Evolutionary conservation across 78 protist genomes (phyloP).

Genomic region (Dictyostelium firmibasis): DNA sequence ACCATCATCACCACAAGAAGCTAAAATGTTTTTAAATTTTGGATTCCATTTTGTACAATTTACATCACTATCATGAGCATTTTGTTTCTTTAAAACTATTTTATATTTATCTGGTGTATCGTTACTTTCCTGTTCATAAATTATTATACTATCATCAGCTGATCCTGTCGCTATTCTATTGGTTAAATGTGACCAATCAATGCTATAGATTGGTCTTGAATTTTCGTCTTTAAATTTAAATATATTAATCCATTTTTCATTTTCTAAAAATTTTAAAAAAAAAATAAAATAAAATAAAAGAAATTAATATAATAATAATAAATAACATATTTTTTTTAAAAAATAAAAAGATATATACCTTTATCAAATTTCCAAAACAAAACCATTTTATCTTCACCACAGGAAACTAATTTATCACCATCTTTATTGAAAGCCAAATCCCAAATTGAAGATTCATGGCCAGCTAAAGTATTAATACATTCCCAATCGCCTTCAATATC

Average conservation of each 20-base stretch:
- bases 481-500: slow-evolving; percentile 95
- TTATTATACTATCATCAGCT: slow-evolving; percentile 85
- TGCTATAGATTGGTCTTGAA: slow-evolving; percentile 77
- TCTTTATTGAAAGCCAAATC: slow-evolving; percentile 76
- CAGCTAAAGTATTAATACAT: slow-evolving; percentile 84
- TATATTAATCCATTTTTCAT: slow-evolving; percentile 36
- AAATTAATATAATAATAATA: slow-evolving; percentile 1
- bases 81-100: background rate
- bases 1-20: slow-evolving; percentile 90
- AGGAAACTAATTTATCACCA: slow-evolving; percentile 78
- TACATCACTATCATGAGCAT: slow-evolving; percentile 89
- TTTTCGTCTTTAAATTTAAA: slow-evolving; percentile 39
- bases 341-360: background rate
- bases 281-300: background rate
- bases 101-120: background rate
- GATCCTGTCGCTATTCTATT: slow-evolving; percentile 73
- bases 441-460: slow-evolving; percentile 97
- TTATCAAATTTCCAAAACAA: slow-evolving; percentile 1
- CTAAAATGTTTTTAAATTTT: slow-evolving; percentile 38
- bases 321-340: background rate
- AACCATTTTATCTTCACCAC: slow-evolving; percentile 12
- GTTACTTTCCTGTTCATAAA: background rate
- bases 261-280: background rate
- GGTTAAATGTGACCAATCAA: slow-evolving; percentile 78
- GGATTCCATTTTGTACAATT: slow-evolving; percentile 91